Evolutionary conservation across 148 eudicot genomes (phyloP).

Genomic region (Nepenthes gracilis): DNA sequence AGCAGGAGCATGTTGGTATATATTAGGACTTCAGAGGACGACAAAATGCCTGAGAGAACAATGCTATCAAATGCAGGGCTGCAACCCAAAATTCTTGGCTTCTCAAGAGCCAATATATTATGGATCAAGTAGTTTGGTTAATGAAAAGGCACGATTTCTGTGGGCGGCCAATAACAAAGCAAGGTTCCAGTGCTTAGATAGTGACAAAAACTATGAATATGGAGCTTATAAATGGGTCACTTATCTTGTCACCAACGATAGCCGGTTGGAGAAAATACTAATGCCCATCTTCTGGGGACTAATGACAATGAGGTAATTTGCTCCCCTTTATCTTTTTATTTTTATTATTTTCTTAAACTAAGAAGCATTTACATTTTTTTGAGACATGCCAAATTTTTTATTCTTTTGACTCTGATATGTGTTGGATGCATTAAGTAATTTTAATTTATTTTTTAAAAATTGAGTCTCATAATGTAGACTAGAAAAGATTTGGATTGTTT

Average conservation of each 20-base stretch:
- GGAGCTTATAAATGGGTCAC: constrained; percentile 89
- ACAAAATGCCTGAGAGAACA: constrained; percentile 61
- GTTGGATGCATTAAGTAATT: too few relatives aligned
- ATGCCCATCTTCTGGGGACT: constrained; percentile 96
- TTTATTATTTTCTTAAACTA: not conserved
- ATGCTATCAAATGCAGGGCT: constrained; percentile 40
- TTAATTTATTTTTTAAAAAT: too few relatives aligned
- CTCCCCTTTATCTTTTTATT: not conserved
- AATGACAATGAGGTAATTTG: constrained; percentile 69
- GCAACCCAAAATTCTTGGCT: constrained; percentile 34
- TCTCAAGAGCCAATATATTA: constrained; percentile 66
- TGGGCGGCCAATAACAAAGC: constrained; percentile 52
- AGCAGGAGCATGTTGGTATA: constrained; percentile 95
- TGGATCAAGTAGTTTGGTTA: constrained; percentile 29
- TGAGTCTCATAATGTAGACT: too few relatives aligned
- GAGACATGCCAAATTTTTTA: too few relatives aligned
- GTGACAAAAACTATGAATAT: constrained; percentile 39
- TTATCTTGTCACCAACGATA: constrained; percentile 63
- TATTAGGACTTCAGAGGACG: constrained; percentile 78
- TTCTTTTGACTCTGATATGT: too few relatives aligned
- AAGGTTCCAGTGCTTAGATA: constrained; percentile 42
- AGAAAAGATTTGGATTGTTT: too few relatives aligned
- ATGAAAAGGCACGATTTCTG: constrained; percentile 26
- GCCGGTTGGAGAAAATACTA: constrained; percentile 72
- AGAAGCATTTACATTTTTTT: too few relatives aligned